Conservation (phyloP, 805 yeast genomes). For the Pichia nanzhaoensis region DNA sequence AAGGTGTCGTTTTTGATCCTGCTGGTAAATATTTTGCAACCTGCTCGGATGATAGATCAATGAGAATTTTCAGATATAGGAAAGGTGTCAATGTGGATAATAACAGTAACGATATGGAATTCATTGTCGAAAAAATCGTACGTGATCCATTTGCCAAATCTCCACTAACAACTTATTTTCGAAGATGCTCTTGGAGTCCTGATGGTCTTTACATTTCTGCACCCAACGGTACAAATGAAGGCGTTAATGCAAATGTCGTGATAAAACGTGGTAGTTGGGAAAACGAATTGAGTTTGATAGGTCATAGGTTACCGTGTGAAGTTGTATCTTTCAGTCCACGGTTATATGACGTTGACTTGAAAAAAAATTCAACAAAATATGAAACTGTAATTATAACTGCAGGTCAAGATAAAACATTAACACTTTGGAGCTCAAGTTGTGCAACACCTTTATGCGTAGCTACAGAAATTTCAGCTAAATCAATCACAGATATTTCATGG, state of each 20-base stretch:
- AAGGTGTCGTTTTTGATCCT: slow-evolving; percentile 96
- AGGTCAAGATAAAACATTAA: slow-evolving; percentile 87
- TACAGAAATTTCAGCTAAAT: slow-evolving; percentile 62
- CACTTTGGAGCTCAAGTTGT: slow-evolving; percentile 76
- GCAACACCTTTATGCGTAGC: slow-evolving; percentile 78
- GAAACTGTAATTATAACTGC: slow-evolving; percentile 83
- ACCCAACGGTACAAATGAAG: slow-evolving; percentile 82
- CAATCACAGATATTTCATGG: slow-evolving; percentile 90
- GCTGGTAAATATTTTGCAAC: slow-evolving; percentile 97
- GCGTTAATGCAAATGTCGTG: slow-evolving; percentile 66
- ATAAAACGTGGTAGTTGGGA: slow-evolving; percentile 78
- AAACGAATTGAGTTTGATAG: slow-evolving; percentile 64
- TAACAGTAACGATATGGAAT: slow-evolving; percentile 59
- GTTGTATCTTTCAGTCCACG: slow-evolving; percentile 72
- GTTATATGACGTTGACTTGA: slow-evolving; percentile 36
- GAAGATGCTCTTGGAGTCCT: slow-evolving; percentile 85
- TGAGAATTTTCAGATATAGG: slow-evolving; percentile 81
- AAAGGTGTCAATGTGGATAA: slow-evolving; percentile 52
- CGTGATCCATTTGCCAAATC: slow-evolving; percentile 81
- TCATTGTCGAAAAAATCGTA: slow-evolving; percentile 79
- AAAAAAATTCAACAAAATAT: slow-evolving; percentile 6
- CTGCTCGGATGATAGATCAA: slow-evolving; percentile 90
- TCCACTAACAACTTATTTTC: slow-evolving; percentile 86
- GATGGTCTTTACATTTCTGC: slow-evolving; percentile 84
- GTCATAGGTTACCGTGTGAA: slow-evolving; percentile 83